Conservation (phyloP, 2,329 filamentous ascomycete species). For the Exophiala lecanii-corni region DNA sequence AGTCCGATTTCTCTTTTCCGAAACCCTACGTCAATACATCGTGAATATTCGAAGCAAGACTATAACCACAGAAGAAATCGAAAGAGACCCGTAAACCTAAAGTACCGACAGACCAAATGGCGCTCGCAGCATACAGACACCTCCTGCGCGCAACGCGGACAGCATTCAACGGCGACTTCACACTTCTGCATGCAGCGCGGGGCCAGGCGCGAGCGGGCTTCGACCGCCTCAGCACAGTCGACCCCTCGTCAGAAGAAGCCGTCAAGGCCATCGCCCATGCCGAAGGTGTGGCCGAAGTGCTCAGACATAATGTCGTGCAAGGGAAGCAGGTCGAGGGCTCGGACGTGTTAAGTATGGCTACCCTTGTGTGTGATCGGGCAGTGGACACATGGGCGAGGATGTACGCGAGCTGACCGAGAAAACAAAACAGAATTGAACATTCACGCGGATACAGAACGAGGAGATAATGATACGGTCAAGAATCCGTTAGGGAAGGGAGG, state of each 20-base stretch:
- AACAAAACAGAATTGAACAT: conserved; percentile 84
- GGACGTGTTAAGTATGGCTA: conserved; percentile 15
- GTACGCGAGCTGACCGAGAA: no score
- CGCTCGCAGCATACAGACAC: conserved; percentile 72
- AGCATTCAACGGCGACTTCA: conserved; percentile 75
- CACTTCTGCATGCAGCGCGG: conserved; percentile 65
- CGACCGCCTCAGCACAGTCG: conserved; percentile 58
- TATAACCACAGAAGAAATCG: no score
- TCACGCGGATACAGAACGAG: conserved; percentile 83
- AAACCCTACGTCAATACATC: no score
- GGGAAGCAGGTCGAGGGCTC: conserved; percentile 53
- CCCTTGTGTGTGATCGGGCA: conserved; percentile 5
- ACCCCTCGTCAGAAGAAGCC: conserved; percentile 55
- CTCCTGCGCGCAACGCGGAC: conserved; percentile 75
- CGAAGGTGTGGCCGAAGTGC: conserved; percentile 72
- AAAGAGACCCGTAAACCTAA: no score
- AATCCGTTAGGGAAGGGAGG: conserved; percentile 23
- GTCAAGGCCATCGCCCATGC: conserved; percentile 69
- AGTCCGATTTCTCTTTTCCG: no score
- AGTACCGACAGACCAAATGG: no score
- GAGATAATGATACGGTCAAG: conserved; percentile 89
- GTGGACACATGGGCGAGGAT: not conserved
- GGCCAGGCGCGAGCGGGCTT: conserved; percentile 70
- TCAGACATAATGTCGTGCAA: conserved; percentile 84
- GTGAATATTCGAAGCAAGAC: no score